Evolutionary conservation across 2,329 filamentous ascomycete species (phyloP), one percentile per base, ranked within the genome.

Genomic region (Dryadomyces quercus-mongolicae): DNA sequence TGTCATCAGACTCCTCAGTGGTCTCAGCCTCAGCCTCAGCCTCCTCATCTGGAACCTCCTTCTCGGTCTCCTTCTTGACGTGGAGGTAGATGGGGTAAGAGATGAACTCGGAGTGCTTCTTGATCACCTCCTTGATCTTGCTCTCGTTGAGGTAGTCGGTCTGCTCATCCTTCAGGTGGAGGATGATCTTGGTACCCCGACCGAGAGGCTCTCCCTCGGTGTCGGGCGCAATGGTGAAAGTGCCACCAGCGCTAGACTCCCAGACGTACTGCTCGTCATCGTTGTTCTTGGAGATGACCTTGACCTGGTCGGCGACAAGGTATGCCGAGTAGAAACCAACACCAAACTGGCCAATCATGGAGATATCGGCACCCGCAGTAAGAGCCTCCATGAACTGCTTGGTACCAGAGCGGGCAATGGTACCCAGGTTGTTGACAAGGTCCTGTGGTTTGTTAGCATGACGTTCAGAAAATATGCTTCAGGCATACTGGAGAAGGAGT

Each of bases 21-120:
- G 47, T 55, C 31, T 54, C 80, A 61, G 81, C 84, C 70, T 54
- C 80, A 61, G 81, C 84, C 70, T 91, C 88, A 49, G 82, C 88
- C 52, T 95, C 90, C 80, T 97, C 92, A 70, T 97, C 93, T 61
- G 92, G 92, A 60, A 97, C 90, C 81, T 98, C 93, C 67, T 82
- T 96, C 88, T 98, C 93, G 62, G 85, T 91, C 88, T 98, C 93
- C 87, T 98, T 98, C 73, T 87, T 76, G 69, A 98, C 91, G 79
- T 98, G 93, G 64, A 98, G 92, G 83, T 96, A 98, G 86, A 98
- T 98, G 70, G 93, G 93, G 83, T 98, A 98, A 52, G 93, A 97
- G 80, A 98, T 98, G 83, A 98, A 98, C 80, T 98, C 93, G 70
- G 93, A 97, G 87, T 98, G 93, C 88, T 98, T 98, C 90, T 97